These are phyloP conservation scores for Mycosphaerella sp. DNA, from an alignment of 2,329 filamentous ascomycete genomes.

Conservation along the genomic window DNA sequence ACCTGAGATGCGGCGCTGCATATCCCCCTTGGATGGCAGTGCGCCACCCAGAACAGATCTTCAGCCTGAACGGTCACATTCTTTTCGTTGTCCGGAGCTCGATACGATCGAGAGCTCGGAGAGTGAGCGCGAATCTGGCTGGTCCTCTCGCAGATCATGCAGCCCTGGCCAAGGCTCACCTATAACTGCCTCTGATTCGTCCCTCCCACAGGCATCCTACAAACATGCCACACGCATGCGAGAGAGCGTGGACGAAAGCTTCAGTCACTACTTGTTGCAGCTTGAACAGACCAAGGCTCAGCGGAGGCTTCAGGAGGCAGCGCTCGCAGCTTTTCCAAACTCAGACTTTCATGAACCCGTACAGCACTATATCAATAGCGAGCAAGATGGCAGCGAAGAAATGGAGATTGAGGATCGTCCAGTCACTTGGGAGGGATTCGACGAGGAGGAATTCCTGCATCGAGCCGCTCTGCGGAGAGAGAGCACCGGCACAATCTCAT, in stretches of 20 bases:
- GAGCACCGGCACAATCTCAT: constrained; percentile 58
- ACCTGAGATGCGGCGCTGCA: constrained; percentile 23
- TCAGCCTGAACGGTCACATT: constrained; percentile 40
- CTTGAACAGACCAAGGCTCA: constrained; percentile 75
- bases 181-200: constrained; percentile 45
- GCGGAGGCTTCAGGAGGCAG: constrained; percentile 70
- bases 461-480: constrained; percentile 44
- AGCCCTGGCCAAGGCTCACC: constrained; percentile 35
- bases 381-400: constrained; percentile 32
- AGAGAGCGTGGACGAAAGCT: constrained; percentile 68
- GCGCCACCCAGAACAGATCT: constrained; percentile 32
- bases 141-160: constrained; percentile 41
- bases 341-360: constrained; percentile 63
- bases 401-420: constrained; percentile 35
- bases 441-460: constrained; percentile 34
- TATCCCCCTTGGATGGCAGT: constrained; percentile 32
- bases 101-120: constrained; percentile 58
- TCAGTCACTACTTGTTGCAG: constrained; percentile 69
- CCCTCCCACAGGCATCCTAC: constrained; percentile 37
- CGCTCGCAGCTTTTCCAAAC: constrained; percentile 69
- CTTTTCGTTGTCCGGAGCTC: constrained; percentile 55
- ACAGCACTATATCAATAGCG: constrained; percentile 62
- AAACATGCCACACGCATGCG: constrained; percentile 50
- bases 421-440: constrained; percentile 34
- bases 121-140: constrained; percentile 37